Conservation (phyloP, 306 rosid genomes). For the Castanopsis chinensis region DNA sequence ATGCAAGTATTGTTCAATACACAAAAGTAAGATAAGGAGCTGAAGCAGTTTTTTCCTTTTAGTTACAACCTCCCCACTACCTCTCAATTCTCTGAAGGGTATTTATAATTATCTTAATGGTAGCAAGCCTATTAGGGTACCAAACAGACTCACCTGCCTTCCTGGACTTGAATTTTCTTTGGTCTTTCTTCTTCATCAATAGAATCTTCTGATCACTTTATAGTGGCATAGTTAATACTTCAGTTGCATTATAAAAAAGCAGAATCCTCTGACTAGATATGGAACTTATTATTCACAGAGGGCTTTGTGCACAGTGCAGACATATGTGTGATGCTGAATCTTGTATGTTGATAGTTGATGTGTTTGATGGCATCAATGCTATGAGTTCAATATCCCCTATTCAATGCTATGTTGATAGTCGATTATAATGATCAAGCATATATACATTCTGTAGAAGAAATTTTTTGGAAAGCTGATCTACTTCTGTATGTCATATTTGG, state of each 20-base stretch:
- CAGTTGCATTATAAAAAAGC: neutral
- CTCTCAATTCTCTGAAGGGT: constrained; percentile 3
- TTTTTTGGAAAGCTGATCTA: neutral
- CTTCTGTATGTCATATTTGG: constrained; percentile 13
- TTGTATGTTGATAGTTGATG: neutral
- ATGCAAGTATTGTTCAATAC: constrained; percentile 56
- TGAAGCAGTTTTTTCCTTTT: neutral
- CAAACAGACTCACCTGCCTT: neutral
- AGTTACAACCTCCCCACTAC: neutral
- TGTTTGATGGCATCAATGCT: neutral
- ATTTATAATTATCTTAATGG: constrained; percentile 2
- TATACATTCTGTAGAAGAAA: neutral
- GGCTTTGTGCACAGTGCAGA: neutral
- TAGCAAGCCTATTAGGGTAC: neutral
- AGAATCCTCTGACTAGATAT: neutral
- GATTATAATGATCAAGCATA: neutral
- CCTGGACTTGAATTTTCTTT: neutral
- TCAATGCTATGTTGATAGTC: too few species aligned
- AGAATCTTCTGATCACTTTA: neutral
- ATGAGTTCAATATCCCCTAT: neutral
- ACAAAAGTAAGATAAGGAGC: constrained; percentile 50
- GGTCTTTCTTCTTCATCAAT: neutral
- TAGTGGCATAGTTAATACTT: too few species aligned
- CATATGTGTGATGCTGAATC: neutral
- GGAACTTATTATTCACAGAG: neutral